Evolutionary conservation across 306 rosid genomes (phyloP).

Genomic region (Erythrophleum fordii): DNA sequence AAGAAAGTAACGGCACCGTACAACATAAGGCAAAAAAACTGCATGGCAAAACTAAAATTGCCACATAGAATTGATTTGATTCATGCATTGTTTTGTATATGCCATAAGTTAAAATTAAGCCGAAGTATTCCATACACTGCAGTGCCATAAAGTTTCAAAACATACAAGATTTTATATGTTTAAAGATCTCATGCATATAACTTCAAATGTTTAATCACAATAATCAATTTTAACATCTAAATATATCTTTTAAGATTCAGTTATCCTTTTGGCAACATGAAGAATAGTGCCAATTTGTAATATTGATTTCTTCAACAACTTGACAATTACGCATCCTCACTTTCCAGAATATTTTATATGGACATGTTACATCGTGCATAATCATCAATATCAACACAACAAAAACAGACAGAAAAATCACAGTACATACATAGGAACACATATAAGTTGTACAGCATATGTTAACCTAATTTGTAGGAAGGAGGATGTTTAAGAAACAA

Average conservation of each 20-base stretch:
- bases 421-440: neutral
- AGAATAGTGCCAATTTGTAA: neutral
- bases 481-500: constrained; percentile 11
- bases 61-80: constrained; percentile 23
- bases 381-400: neutral
- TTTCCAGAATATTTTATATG: neutral
- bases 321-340: neutral
- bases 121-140: neutral
- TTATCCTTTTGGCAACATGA: neutral
- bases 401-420: neutral
- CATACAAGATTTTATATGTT: neutral
- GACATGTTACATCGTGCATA: neutral
- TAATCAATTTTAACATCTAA: neutral
- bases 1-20: constrained; percentile 5
- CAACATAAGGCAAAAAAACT: constrained; percentile 12
- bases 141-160: neutral
- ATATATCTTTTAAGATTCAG: neutral
- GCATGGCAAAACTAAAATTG: neutral
- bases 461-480: neutral
- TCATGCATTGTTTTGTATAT: constrained; percentile 2
- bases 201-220: neutral
- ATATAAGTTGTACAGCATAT: neutral
- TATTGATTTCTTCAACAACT: neutral
- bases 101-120: constrained; percentile 4
- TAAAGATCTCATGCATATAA: neutral